These are phyloP conservation scores for Cunninghamia lanceolata DNA, from an alignment of 75 land plant species.

Conservation along the genomic window DNA sequence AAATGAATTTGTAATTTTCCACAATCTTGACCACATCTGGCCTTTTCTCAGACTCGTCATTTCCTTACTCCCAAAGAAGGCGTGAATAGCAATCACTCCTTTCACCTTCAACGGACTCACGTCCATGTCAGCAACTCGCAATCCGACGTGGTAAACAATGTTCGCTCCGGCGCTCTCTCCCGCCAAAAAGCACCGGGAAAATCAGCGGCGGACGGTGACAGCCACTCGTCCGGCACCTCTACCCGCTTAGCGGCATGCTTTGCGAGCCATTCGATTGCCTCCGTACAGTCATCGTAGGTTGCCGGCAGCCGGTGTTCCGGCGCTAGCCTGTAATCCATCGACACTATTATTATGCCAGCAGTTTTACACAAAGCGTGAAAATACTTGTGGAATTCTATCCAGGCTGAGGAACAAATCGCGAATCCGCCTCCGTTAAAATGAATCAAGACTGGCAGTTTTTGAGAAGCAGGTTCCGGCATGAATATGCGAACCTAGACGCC, in stretches of 20 bases:
- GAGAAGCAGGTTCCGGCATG: slow-evolving; percentile 25
- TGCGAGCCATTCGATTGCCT: slow-evolving; percentile 37
- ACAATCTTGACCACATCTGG: slow-evolving; percentile 12
- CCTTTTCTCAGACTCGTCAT: slow-evolving; percentile 21
- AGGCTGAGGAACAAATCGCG: slow-evolving; percentile 38
- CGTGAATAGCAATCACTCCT: too few species aligned
- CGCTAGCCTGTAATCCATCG: slow-evolving; percentile 56
- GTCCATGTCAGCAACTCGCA: too few species aligned
- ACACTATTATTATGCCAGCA: slow-evolving; percentile 31
- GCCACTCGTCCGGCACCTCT: slow-evolving; percentile 17
- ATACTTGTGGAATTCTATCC: slow-evolving; percentile 36
- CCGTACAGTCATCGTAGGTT: slow-evolving; percentile 50
- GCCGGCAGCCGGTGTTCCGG: slow-evolving; percentile 54
- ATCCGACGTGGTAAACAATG: too few species aligned
- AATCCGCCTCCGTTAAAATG: slow-evolving; percentile 73
- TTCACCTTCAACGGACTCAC: too few species aligned
- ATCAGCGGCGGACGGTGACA: slow-evolving; percentile 16
- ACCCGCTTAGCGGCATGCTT: slow-evolving; percentile 16
- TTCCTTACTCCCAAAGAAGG: too few species aligned
- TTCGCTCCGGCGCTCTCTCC: slow-evolving; percentile 78
- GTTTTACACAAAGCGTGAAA: slow-evolving; percentile 28
- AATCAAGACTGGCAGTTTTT: slow-evolving; percentile 37
- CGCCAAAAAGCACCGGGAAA: slow-evolving; percentile 29
- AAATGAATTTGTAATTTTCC: slow-evolving; percentile 32
- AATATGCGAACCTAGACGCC: too few species aligned